Percentiles rank a stretch among this genome's conserved stretches.
These are phyloP conservation scores for Domatiomyces globalis DNA, from an alignment of 2,329 filamentous ascomycete species.

Conservation along the genomic window DNA sequence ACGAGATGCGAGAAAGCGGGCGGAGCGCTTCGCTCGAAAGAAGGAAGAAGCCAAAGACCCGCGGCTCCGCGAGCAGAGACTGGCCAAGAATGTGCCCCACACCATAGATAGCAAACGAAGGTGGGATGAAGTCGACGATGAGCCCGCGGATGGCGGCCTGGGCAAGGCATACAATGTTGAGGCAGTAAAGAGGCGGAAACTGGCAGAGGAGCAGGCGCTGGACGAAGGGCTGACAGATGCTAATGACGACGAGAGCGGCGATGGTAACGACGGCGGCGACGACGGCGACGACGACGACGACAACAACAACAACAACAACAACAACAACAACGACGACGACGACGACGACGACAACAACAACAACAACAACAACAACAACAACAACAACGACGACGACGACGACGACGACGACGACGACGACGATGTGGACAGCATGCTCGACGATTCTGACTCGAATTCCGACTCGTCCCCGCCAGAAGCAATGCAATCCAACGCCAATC, in stretches of 20 bases:
- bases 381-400: conserved; percentile 50
- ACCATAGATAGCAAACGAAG: conserved; percentile 79
- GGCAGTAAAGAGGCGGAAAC: conserved; percentile 33
- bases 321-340: too few relatives aligned
- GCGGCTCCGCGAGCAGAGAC: conserved; percentile 54
- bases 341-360: conserved; percentile 18
- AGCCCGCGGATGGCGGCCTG: conserved; percentile 31
- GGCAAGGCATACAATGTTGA: conserved; percentile 36
- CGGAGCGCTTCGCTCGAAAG: conserved; percentile 62
- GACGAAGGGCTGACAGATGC: conserved; percentile 27
- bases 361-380: conserved; percentile 32
- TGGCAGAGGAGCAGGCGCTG: conserved; percentile 32
- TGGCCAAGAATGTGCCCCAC: conserved; percentile 62
- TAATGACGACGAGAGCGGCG: conserved; percentile 28
- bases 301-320: too few relatives aligned
- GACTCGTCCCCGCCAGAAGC: neutral
- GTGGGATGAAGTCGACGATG: conserved; percentile 62
- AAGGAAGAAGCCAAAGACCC: conserved; percentile 79
- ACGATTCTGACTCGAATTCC: conserved; percentile 2
- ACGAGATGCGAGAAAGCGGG: conserved; percentile 58
- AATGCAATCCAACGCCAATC: conserved; percentile 5
- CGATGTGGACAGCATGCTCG: conserved; percentile 11
- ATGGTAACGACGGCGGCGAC: conserved; percentile 52
- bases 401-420: conserved; percentile 3
- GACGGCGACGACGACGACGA: conserved; percentile 14